A percentile compares a stretch with the other conserved stretches of the same genome.
These are phyloP conservation scores for Pseudocercospora musae DNA, from an alignment of 2,329 filamentous ascomycete species.

Conservation along the genomic window DNA sequence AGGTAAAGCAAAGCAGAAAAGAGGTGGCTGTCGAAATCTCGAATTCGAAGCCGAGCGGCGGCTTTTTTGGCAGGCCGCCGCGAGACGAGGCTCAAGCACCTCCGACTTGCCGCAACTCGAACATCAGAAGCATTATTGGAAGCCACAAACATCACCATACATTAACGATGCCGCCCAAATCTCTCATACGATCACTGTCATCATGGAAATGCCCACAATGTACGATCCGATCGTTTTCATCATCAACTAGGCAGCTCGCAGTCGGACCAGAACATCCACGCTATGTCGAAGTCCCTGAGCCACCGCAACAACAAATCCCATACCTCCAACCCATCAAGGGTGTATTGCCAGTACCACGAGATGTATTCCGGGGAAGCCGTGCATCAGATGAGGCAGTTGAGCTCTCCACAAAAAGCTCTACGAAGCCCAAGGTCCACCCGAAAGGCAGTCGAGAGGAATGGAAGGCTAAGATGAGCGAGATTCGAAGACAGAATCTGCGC, in stretches of 20 bases:
- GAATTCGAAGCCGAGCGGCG: background rate
- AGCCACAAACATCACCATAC: background rate
- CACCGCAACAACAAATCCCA: conserved; percentile 65
- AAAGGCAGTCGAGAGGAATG: conserved; percentile 56
- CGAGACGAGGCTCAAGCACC: background rate
- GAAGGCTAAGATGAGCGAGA: conserved; percentile 70
- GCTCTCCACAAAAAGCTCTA: conserved; percentile 20
- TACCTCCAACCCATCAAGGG: conserved; percentile 61
- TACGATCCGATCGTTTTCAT: conserved; percentile 42
- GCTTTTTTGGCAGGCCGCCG: background rate
- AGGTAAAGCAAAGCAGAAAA: background rate
- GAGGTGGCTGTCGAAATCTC: conserved; percentile 11
- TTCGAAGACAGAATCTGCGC: conserved; percentile 68
- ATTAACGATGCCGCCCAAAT: conserved; percentile 41
- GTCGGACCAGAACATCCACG: conserved; percentile 82
- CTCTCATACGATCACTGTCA: conserved; percentile 32
- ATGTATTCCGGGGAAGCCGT: conserved; percentile 65
- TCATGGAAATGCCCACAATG: conserved; percentile 38
- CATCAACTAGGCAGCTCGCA: conserved; percentile 42
- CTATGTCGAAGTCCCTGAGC: conserved; percentile 77
- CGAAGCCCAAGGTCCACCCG: conserved; percentile 18
- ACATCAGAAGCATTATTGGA: conserved; percentile 1
- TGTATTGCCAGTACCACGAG: conserved; percentile 75
- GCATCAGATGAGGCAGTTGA: conserved; percentile 27
- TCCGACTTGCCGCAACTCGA: background rate